These are phyloP conservation scores for Phaeosphaeria sp. DNA, from an alignment of 2,329 filamentous ascomycete genomes.

Conservation along the genomic window DNA sequence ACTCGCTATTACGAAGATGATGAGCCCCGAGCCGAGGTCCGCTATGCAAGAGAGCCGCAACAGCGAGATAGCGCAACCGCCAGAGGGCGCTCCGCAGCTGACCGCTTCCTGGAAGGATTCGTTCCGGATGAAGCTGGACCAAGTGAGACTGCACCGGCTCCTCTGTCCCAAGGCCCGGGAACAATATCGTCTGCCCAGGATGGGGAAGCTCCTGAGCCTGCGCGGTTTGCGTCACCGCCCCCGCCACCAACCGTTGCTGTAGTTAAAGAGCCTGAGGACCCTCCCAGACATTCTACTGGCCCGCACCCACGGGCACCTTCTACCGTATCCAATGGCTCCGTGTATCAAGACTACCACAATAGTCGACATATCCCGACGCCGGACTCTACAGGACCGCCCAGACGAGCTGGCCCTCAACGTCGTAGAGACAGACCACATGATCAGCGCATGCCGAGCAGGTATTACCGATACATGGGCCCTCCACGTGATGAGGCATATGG, in stretches of 20 bases:
- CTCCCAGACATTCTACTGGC: constrained; percentile 20
- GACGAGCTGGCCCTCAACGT: constrained; percentile 38
- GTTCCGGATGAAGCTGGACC: constrained; percentile 25
- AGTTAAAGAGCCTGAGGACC: constrained; percentile 22
- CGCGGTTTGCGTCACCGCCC: constrained; percentile 38
- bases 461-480: constrained; percentile 46
- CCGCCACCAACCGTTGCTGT: constrained; percentile 23
- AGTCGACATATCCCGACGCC: constrained; percentile 36
- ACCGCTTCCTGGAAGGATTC: constrained; percentile 46
- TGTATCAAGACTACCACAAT: constrained; percentile 35
- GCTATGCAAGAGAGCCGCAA: constrained; percentile 27
- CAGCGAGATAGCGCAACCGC: constrained; percentile 28
- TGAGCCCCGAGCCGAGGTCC: constrained; percentile 28
- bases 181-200: constrained; percentile 21
- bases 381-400: constrained; percentile 26
- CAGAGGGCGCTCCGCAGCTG: constrained; percentile 38
- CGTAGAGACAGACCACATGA: constrained; percentile 43
- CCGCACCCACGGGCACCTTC: constrained; percentile 34
- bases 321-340: constrained; percentile 42
- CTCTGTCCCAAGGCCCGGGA: constrained; percentile 17
- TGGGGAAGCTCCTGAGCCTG: constrained; percentile 34
- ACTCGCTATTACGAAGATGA: constrained; percentile 39
- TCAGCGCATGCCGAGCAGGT: constrained; percentile 41
- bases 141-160: constrained; percentile 20
- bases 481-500: constrained; percentile 44